Conservation (phyloP, 768 basidiomycete species). For the Tremella mesenterica region DNA sequence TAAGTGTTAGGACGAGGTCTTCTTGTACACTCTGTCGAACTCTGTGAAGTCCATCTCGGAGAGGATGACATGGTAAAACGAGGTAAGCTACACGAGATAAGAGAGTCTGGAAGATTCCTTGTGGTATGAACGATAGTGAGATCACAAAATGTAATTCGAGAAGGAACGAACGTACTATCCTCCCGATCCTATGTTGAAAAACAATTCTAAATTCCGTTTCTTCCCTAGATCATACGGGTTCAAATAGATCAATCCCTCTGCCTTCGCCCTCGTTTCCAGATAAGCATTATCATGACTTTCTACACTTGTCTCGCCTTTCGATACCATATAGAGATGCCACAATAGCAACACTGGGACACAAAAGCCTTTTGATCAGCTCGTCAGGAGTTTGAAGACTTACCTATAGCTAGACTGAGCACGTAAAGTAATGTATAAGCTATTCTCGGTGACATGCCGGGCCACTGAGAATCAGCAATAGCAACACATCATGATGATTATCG, state of each 20-base stretch:
- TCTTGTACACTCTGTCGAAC: too few relatives aligned
- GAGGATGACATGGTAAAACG: not conserved
- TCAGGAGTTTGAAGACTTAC: constrained; percentile 49
- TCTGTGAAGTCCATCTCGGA: too few relatives aligned
- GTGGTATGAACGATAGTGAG: not conserved
- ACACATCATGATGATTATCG: not conserved
- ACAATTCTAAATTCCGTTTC: constrained; percentile 63
- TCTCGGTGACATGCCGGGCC: constrained; percentile 57
- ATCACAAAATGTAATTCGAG: not conserved
- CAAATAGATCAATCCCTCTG: constrained; percentile 64
- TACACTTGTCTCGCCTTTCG: constrained; percentile 73
- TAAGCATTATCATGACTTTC: constrained; percentile 79
- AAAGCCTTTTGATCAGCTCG: constrained; percentile 18
- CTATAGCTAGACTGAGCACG: constrained; percentile 66
- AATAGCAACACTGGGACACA: constrained; percentile 34
- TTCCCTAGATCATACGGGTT: constrained; percentile 90
- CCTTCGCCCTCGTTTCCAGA: constrained; percentile 61
- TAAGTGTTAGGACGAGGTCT: constrained; percentile 39
- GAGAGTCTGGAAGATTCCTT: not conserved
- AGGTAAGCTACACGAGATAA: not conserved
- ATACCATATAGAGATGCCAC: constrained; percentile 53
- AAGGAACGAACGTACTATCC: constrained; percentile 61
- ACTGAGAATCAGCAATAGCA: constrained; percentile 38
- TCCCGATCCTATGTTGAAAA: constrained; percentile 73
- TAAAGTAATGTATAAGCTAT: constrained; percentile 64